phyloP scores from a whole-genome alignment of 352 stramenopile species.

The Phytophthora melonis region DNA sequence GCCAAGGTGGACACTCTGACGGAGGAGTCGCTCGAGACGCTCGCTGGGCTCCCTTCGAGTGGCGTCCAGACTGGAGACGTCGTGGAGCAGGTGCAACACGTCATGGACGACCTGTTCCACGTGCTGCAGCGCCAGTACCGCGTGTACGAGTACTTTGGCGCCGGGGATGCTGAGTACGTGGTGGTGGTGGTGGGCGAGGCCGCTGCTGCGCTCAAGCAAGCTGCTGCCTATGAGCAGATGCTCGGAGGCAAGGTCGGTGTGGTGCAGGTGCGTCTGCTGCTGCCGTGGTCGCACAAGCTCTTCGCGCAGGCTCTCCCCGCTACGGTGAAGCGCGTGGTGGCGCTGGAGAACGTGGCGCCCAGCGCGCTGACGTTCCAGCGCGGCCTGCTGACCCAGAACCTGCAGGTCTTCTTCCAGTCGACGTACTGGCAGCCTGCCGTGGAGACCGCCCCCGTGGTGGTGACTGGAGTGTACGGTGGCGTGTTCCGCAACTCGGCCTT shows the following conservation, averaged over 20 bases:
- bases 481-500: slow-evolving; percentile 75
- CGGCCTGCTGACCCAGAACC: slow-evolving; percentile 70
- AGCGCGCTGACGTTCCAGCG: slow-evolving; percentile 73
- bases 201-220: slow-evolving; percentile 60
- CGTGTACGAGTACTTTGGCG: slow-evolving; percentile 84
- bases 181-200: slow-evolving; percentile 80
- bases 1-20: slow-evolving; percentile 68
- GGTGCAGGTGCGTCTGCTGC: slow-evolving; percentile 74
- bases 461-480: slow-evolving; percentile 76
- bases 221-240: slow-evolving; percentile 80
- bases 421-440: slow-evolving; percentile 39
- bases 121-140: slow-evolving; percentile 83
- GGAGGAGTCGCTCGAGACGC: slow-evolving; percentile 56
- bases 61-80: slow-evolving; percentile 31
- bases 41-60: slow-evolving; percentile 39
- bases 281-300: slow-evolving; percentile 80
- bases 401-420: slow-evolving; percentile 83
- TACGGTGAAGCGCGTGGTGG: slow-evolving; percentile 65
- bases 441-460: slow-evolving; percentile 45
- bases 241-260: slow-evolving; percentile 80
- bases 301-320: slow-evolving; percentile 70
- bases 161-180: slow-evolving; percentile 69
- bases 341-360: slow-evolving; percentile 75
- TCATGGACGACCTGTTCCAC: slow-evolving; percentile 81
- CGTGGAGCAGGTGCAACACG: slow-evolving; percentile 73